Base-by-base conservation (phyloP, 164 flowering plant genomes). In the Vitis amurensis region DNA sequence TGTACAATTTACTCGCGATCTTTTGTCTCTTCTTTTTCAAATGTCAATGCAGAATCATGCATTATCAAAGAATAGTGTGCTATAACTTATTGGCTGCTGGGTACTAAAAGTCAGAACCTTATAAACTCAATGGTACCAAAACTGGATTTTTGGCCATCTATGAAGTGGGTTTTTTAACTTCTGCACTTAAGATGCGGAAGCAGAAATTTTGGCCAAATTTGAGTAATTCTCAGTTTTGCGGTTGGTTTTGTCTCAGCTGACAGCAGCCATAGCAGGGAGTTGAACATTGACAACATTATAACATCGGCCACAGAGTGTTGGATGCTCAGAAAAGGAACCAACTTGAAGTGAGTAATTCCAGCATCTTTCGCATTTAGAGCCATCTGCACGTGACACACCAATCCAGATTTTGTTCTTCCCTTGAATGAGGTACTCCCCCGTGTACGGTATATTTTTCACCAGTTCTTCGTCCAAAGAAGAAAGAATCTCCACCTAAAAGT, bases 321-420 rank as follows among this genome's bases (percentile, higher is more conserved):
- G 96, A 68, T 95, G 97, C 56, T 88, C 92, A 5, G 69, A 2
- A 68, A 82, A 95, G 47, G 90, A 86, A 55, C 97, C 98, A 59
- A 93, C 97, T 78, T 83, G 79, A 2, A 78, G 72, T 7, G 98
- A 85, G 79, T 86, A 96, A 80, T 90, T 87, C 98, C 98, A 96
- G 77, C 99, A 96, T 78, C 99, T 88, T 62, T 93, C 98, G 67
- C 99, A 93, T 77, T 96, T 96, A 4, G 79, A 75, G 31, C 99
- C 99, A 9, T 89, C 88, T 11, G 99, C 98, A 63, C 85, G 91
- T 11, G 94, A 82, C 37, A 91, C 94, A 15, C 98, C 97, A 58
- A 96, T 88, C 98, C 97, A 96, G 3, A 96, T 77, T 70, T 67
- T 81, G 66, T 58, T 71, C 57, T 76, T 57, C n/a, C 84, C 97